A percentile compares a stretch with the other conserved stretches of the same genome.
phyloP scores from a whole-genome alignment of 164 flowering plant genomes.

The Kingdonia uniflora region DNA sequence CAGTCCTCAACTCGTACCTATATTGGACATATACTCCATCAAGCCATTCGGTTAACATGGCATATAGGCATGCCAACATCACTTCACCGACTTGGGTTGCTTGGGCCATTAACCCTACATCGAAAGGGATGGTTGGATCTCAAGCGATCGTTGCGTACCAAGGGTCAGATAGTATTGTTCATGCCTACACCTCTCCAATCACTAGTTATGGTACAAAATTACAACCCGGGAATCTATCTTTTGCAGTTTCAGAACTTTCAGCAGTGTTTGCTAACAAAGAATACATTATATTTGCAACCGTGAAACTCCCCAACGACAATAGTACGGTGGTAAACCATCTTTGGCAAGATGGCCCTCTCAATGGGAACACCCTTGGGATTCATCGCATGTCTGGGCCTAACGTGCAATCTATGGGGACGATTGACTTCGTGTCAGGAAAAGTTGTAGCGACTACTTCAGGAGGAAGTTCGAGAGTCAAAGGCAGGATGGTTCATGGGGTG shows the following conservation, averaged over 20 bases:
- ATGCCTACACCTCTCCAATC: background rate
- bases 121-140: background rate
- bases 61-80: too few relatives aligned
- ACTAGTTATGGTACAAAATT: background rate
- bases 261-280: background rate
- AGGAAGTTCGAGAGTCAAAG: conserved; percentile 14
- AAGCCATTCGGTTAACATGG: too few relatives aligned
- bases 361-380: conserved; percentile 2
- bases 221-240: background rate
- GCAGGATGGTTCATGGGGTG: too few relatives aligned
- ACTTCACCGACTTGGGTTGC: background rate
- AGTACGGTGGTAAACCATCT: background rate
- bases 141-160: background rate
- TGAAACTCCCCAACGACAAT: background rate
- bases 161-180: background rate
- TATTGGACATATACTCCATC: too few relatives aligned
- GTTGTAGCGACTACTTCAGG: conserved; percentile 5
- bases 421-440: conserved; percentile 37
- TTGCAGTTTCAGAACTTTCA: background rate
- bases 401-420: conserved; percentile 20
- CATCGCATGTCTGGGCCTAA: conserved; percentile 23
- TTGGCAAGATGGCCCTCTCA: conserved; percentile 5
- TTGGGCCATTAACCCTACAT: background rate
- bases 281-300: background rate
- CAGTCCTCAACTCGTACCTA: too few relatives aligned